A percentile compares a stretch with the other conserved stretches of the same genome.
Evolutionary conservation across 495 filamentous ascomycete species (phyloP).

Genomic region (Glonium stellatum): DNA sequence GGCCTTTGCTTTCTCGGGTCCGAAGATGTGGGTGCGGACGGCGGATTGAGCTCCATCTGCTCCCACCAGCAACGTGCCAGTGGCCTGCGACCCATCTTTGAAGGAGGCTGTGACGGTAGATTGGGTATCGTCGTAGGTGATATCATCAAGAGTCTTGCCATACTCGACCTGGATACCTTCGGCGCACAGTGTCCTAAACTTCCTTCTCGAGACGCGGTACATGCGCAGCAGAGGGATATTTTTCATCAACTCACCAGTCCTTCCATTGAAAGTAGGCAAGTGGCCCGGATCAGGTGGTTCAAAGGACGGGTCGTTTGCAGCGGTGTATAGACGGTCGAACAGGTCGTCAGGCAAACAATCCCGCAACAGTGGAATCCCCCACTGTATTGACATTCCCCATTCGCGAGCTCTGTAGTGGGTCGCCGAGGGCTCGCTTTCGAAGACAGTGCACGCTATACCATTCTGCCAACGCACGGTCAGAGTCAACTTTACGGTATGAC

Average conservation of each 20-base stretch:
- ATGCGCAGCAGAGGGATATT: constrained; percentile 6
- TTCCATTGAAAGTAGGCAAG: neutral
- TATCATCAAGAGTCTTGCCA: constrained; percentile 8
- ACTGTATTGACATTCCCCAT: constrained; percentile 12
- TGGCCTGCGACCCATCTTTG: constrained; percentile 21
- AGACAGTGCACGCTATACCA: constrained; percentile 10
- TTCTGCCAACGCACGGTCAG: neutral
- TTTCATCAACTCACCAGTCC: constrained; percentile 4
- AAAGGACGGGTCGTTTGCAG: constrained; percentile 4
- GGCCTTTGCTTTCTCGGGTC: constrained; percentile 13
- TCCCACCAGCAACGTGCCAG: constrained; percentile 22
- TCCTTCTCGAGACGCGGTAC: neutral
- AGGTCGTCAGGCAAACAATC: neutral
- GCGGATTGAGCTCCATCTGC: constrained; percentile 26
- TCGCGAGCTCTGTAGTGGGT: constrained; percentile 7
- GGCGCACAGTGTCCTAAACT: constrained; percentile 1
- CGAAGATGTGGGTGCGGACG: constrained; percentile 22
- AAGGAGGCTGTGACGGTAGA: constrained; percentile 21
- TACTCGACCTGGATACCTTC: constrained; percentile 9
- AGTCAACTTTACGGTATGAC: neutral
- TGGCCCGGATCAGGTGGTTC: constrained; percentile 1
- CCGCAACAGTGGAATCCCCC: neutral
- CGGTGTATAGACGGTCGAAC: neutral
- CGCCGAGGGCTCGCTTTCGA: constrained; percentile 7
- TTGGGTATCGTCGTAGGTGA: constrained; percentile 3